Percentiles rank a stretch among this genome's conserved stretches.
Conservation (phyloP, 176 grass and related monocot genomes). For the Oryza longistaminata region DNA sequence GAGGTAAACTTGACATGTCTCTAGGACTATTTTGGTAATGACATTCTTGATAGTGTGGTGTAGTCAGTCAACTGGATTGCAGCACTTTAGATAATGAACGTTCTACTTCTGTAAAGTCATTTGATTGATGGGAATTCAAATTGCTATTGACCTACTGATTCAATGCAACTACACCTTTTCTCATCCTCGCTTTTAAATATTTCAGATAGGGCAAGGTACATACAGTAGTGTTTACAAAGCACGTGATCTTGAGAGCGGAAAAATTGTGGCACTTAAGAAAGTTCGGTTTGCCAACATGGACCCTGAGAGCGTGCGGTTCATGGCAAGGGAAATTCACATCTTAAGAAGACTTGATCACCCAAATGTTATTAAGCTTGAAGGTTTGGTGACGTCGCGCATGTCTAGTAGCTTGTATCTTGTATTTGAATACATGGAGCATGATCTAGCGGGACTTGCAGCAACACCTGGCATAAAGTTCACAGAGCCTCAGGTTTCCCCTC, state of each 20-base stretch:
- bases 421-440: slow-evolving; percentile 99
- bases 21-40: background rate
- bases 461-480: slow-evolving; percentile 91
- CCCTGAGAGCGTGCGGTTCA: slow-evolving; percentile 93
- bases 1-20: slow-evolving; percentile 5
- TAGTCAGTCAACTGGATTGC: background rate
- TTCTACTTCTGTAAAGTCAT: too few relatives aligned
- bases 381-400: slow-evolving; percentile 86
- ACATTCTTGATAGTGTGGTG: background rate
- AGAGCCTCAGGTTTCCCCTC: slow-evolving; percentile 76
- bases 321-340: slow-evolving; percentile 99
- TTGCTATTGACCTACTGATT: background rate
- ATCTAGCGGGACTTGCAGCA: slow-evolving; percentile 82
- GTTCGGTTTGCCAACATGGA: slow-evolving; percentile 94
- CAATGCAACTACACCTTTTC: slow-evolving; percentile 3
- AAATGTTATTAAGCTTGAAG: slow-evolving; percentile 94
- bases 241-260: slow-evolving; percentile 86
- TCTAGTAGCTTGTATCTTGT: slow-evolving; percentile 95
- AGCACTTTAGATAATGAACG: too few relatives aligned
- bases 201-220: slow-evolving; percentile 99
- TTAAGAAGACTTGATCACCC: slow-evolving; percentile 92
- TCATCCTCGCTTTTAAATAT: slow-evolving; percentile 29
- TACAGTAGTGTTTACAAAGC: slow-evolving; percentile 97
- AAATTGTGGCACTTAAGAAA: slow-evolving; percentile 98
- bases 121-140: slow-evolving; percentile 13